Percentiles rank a stretch among this genome's conserved stretches.
phyloP scores from a whole-genome alignment of 257 asterid genomes.

The Capsicum baccatum region DNA sequence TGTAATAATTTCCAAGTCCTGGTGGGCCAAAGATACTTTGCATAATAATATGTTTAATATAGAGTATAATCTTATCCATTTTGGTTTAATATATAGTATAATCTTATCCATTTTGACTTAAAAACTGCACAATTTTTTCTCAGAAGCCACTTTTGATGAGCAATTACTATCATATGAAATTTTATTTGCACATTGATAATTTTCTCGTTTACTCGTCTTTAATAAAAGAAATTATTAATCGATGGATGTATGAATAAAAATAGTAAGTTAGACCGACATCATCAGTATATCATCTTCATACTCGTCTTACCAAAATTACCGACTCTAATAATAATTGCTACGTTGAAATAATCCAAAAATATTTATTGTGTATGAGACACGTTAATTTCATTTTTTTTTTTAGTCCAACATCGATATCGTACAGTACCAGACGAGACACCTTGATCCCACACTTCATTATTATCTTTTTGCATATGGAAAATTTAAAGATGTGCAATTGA shows the following conservation, averaged over 20 bases:
- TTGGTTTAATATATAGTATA: too few relatives aligned
- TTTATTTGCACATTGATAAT: not conserved
- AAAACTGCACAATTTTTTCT: too few relatives aligned
- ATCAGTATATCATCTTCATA: not conserved
- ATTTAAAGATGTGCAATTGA: not conserved
- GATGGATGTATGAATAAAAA: fast-evolving
- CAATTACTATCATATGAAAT: not conserved
- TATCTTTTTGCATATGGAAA: not conserved
- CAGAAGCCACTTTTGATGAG: not conserved
- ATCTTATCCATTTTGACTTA: too few relatives aligned
- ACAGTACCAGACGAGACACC: too few relatives aligned
- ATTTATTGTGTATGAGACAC: too few relatives aligned
- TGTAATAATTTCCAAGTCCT: not conserved
- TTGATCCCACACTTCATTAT: too few relatives aligned
- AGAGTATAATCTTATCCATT: too few relatives aligned
- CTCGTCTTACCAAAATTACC: not conserved
- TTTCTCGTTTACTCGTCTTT: not conserved
- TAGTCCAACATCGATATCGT: too few relatives aligned
- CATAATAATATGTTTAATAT: not conserved
- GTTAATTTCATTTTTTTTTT: too few relatives aligned
- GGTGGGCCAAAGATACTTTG: not conserved
- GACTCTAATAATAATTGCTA: not conserved
- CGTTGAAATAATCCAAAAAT: too few relatives aligned
- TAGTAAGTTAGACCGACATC: not conserved
- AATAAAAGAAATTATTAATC: not conserved